These are phyloP conservation scores for Gloeophyllum trabeum DNA, from an alignment of 768 basidiomycete genomes.

Conservation along the genomic window DNA sequence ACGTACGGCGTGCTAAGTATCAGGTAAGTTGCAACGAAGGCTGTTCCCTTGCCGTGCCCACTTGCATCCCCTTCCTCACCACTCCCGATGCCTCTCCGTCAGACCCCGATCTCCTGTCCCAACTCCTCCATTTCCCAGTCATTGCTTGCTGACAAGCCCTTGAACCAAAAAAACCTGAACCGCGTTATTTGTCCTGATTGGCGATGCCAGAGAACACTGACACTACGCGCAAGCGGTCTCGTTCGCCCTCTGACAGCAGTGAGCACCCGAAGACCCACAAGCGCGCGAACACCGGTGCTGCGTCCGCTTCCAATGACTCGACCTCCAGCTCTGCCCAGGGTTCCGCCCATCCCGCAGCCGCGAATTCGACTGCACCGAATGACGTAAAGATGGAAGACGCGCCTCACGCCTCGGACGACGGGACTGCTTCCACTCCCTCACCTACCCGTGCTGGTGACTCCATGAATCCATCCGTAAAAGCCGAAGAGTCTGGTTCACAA, in stretches of 20 bases:
- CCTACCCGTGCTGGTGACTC: conserved; percentile 31
- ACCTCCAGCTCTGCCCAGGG: conserved; percentile 23
- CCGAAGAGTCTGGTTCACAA: conserved; percentile 18
- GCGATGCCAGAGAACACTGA: conserved; percentile 76
- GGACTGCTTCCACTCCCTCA: conserved; percentile 47
- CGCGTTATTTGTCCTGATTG: conserved; percentile 22
- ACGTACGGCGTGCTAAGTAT: neutral
- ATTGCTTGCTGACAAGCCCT: conserved; percentile 17
- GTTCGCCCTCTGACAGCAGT: conserved; percentile 66
- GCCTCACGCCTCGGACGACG: conserved; percentile 23
- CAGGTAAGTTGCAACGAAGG: neutral
- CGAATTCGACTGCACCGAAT: conserved; percentile 15
- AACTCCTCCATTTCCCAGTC: conserved; percentile 9
- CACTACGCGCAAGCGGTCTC: conserved; percentile 76
- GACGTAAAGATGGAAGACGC: conserved; percentile 61
- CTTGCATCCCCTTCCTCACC: neutral
- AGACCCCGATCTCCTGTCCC: conserved; percentile 10
- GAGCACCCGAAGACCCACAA: conserved; percentile 74
- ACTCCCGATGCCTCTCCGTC: neutral
- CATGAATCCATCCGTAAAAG: conserved; percentile 10
- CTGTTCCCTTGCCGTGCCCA: neutral
- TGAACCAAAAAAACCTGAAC: conserved; percentile 26
- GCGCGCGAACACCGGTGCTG: conserved; percentile 69
- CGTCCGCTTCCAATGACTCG: conserved; percentile 52
- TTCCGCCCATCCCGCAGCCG: conserved; percentile 21